phyloP scores from a whole-genome alignment of 176 grass and related monocot genomes.

The Oryza glaberrima region DNA sequence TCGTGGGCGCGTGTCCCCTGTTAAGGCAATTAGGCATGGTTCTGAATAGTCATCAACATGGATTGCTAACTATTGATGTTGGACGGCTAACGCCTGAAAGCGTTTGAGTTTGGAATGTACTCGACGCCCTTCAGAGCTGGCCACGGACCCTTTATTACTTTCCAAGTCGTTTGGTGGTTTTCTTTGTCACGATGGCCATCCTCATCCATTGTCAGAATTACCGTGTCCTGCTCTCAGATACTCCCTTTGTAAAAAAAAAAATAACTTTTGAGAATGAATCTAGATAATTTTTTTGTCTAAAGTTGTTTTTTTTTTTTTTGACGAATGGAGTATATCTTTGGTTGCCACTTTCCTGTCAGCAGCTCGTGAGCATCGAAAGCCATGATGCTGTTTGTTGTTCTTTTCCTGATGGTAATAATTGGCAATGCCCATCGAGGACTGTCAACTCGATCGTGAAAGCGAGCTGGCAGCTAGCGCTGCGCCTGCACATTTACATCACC shows the following conservation, averaged over 20 bases:
- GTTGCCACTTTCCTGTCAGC: constrained; percentile 17
- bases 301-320: no score
- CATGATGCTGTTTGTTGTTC: neutral
- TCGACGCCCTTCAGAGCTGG: neutral
- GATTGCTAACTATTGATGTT: neutral
- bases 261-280: no score
- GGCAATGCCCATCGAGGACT: neutral
- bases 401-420: neutral
- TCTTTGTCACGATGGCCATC: constrained; percentile 11
- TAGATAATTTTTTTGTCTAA: no score
- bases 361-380: neutral
- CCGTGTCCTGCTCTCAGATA: no score
- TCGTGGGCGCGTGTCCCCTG: neutral
- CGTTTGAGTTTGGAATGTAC: neutral
- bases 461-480: neutral
- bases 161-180: neutral
- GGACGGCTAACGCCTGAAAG: neutral
- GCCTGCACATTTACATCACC: neutral
- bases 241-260: no score
- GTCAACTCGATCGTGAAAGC: constrained; percentile 17
- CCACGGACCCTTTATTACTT: neutral
- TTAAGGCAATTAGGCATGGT: neutral
- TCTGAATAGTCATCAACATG: constrained; percentile 8
- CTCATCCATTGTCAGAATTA: neutral
- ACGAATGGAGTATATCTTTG: no score